Evolutionary conservation across 2,329 filamentous ascomycete genomes (phyloP).

Genomic region (Colletotrichum higginsianum): DNA sequence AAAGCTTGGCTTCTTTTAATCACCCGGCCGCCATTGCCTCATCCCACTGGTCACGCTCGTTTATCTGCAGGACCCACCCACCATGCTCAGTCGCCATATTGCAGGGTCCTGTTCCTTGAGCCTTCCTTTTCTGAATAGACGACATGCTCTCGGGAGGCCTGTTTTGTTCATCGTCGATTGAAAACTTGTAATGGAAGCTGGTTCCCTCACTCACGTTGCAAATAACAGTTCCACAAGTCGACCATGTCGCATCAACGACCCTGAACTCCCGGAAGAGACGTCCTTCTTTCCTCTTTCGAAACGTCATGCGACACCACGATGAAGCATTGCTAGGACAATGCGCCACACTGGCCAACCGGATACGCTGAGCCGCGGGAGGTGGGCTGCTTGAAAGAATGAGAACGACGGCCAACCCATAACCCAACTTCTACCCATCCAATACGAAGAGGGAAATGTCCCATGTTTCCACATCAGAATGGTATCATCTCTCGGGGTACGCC

Average conservation of each 20-base stretch:
- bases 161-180: neutral
- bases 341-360: conserved; percentile 25
- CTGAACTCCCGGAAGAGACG: neutral
- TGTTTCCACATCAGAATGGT: conserved; percentile 22
- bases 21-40: conserved; percentile 9
- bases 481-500: conserved; percentile 29
- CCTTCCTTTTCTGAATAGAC: conserved; percentile 31
- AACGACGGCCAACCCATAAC: conserved; percentile 17
- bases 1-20: conserved; percentile 34
- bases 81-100: neutral
- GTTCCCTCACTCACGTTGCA: neutral
- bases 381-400: conserved; percentile 20
- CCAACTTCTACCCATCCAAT: conserved; percentile 5
- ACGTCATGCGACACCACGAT: conserved; percentile 31
- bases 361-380: conserved; percentile 11
- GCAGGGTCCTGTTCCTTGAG: conserved; percentile 4
- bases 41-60: conserved; percentile 32
- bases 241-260: conserved; percentile 7
- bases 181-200: no score
- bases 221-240: neutral
- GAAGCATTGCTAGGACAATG: conserved; percentile 30
- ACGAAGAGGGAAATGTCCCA: conserved; percentile 20
- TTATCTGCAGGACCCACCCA: conserved; percentile 33
- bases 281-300: conserved; percentile 24
- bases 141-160: conserved; percentile 10